Base-by-base conservation (phyloP, 257 asterid genomes). In the Solanum appendiculatum region DNA sequence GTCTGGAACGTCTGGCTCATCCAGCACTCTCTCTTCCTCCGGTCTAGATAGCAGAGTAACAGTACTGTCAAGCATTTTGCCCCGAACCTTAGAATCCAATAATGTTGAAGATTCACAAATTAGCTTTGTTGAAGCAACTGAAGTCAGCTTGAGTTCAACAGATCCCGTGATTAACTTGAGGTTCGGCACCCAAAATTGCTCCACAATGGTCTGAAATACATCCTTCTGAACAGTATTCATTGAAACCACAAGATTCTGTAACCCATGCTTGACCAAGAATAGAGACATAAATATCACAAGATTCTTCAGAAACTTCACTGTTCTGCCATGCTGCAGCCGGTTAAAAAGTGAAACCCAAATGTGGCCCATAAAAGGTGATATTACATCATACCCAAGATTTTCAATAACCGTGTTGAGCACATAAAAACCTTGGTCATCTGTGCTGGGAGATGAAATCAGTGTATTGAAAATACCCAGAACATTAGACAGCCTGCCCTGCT, bases 351-450 rank as follows among this genome's bases (percentile, higher is more conserved):
- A 89, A 89, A 90, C 92, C 99, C 99, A 97, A 83, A 97, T 94
- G 48, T 92, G 93, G 90, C 91, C 84, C 25, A 92, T 86, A 92
- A 88, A 93, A 34, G 93, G 93, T 83, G 94, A 85, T 80, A 94
- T 70, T 44, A 94, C 98, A 86, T 95, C 98, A 85, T 91, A 94
- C 42, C 94, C 94, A 64, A 97, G 95, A 88, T 94, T 93, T 88
- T 95, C 99, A 87, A 95, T 91, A 90, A 97, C 98, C 11, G 99
- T 95, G 90, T 95, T 95, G 51, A 97, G 97, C 94, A 97, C 97
- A 89, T 94, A 94, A 92, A 95, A 95, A 33, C 98, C 99, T 72
- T 97, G 99, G 85, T 94, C 98, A 86, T 90, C 98, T 75, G 97
- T 92, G 90, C 94, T 91, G 25, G 93, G 89, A 87, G 96, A 92